Percentiles rank a stretch among this genome's conserved stretches.
phyloP scores from a whole-genome alignment of 805 yeast genomes.

The Torulaspora indica region DNA sequence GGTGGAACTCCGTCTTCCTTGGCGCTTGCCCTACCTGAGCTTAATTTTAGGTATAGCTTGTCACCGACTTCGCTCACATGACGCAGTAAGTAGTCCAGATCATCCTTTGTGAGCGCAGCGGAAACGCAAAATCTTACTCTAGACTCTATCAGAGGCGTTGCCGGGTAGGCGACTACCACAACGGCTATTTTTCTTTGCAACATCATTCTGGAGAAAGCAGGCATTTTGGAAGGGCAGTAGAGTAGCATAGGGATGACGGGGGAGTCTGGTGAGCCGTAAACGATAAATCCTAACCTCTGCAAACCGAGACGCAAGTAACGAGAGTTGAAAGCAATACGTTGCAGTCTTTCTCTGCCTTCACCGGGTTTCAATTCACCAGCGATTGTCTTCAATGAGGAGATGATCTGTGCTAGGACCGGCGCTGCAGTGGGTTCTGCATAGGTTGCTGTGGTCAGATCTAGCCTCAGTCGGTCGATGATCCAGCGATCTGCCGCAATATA shows the following conservation, averaged over 20 bases:
- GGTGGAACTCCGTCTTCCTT: conserved; percentile 58
- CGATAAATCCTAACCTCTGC: conserved; percentile 88
- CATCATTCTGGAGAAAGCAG: conserved; percentile 81
- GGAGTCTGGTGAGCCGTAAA: conserved; percentile 91
- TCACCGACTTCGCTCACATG: conserved; percentile 78
- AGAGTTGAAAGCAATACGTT: conserved; percentile 93
- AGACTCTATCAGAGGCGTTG: conserved; percentile 85
- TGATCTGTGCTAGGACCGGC: conserved; percentile 84
- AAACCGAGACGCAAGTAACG: conserved; percentile 87
- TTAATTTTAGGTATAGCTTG: conserved; percentile 63
- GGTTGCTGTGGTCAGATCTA: conserved; percentile 63
- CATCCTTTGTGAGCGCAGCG: conserved; percentile 88
- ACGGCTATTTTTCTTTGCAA: conserved; percentile 80
- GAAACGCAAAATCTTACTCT: conserved; percentile 92
- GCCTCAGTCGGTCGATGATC: conserved; percentile 68
- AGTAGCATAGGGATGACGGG: conserved; percentile 89
- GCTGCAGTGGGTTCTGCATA: conserved; percentile 89
- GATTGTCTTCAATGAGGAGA: conserved; percentile 71
- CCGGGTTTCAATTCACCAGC: conserved; percentile 83
- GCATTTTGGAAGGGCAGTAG: conserved; percentile 92
- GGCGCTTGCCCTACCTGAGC: conserved; percentile 71
- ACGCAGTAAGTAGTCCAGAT: conserved; percentile 72
- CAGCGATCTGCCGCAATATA: conserved; percentile 75
- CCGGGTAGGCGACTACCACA: conserved; percentile 96
- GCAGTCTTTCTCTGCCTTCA: conserved; percentile 86